Conservation (phyloP, 495 filamentous ascomycete genomes). For the Penicillium riverlandense region DNA sequence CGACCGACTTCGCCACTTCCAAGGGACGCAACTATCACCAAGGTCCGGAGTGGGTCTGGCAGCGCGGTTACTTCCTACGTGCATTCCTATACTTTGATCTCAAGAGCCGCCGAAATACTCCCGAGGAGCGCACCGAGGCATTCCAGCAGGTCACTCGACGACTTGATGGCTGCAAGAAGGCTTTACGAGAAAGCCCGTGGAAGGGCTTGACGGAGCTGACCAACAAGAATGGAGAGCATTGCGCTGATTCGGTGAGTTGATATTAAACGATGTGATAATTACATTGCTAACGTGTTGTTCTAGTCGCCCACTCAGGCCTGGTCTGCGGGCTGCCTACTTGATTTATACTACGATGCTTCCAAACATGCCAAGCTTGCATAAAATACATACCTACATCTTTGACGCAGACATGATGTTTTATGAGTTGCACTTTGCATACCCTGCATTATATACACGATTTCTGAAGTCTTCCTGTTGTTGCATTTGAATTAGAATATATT, state of each 20-base stretch:
- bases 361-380: conserved; percentile 25
- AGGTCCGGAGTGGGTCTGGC: conserved; percentile 99
- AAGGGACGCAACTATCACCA: conserved; percentile 98
- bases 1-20: conserved; percentile 74
- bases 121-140: conserved; percentile 64
- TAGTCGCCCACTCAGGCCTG: conserved; percentile 91
- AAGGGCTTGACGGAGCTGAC: conserved; percentile 91
- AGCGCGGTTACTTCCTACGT: conserved; percentile 86
- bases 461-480: not conserved
- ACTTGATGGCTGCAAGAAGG: conserved; percentile 72
- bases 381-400: not conserved
- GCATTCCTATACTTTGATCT: conserved; percentile 89
- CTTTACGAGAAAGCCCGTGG: conserved; percentile 72
- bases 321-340: conserved; percentile 89
- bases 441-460: not conserved
- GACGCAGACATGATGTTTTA: not conserved
- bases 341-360: conserved; percentile 85
- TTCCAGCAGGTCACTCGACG: conserved; percentile 90
- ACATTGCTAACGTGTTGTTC: conserved; percentile 2
- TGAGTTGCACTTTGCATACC: not conserved
- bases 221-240: conserved; percentile 76
- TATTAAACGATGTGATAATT: not conserved
- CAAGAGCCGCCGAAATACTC: conserved; percentile 50
- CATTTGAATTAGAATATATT: not conserved
- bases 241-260: conserved; percentile 73